A percentile compares a stretch with the other conserved stretches of the same genome.
phyloP scores from a whole-genome alignment of 2,329 filamentous ascomycete genomes.

The Penicillium sp. region DNA sequence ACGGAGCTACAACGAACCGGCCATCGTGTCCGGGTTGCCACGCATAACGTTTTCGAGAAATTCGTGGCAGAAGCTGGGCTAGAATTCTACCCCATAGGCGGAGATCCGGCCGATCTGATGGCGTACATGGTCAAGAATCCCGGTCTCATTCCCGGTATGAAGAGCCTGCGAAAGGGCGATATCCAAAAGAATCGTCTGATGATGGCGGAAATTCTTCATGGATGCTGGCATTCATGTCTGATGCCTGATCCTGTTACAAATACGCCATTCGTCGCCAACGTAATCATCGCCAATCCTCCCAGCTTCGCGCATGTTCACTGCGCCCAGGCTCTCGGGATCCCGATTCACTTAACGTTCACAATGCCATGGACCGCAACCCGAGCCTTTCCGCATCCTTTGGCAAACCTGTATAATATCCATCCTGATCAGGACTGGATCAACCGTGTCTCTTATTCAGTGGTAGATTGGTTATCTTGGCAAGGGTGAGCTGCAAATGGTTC shows the following conservation, averaged over 20 bases:
- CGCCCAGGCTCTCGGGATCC: conserved; percentile 75
- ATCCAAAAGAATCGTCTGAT: conserved; percentile 73
- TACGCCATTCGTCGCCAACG: conserved; percentile 76
- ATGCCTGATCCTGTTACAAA: conserved; percentile 57
- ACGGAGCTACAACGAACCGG: conserved; percentile 68
- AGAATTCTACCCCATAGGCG: conserved; percentile 75
- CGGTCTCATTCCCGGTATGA: conserved; percentile 79
- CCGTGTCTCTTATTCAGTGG: background rate
- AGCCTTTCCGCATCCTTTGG: conserved; percentile 80
- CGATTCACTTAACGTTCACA: conserved; percentile 84
- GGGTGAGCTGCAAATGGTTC: conserved; percentile 49
- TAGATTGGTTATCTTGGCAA: background rate
- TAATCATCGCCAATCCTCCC: conserved; percentile 79
- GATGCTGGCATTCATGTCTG: conserved; percentile 83
- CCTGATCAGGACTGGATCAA: background rate
- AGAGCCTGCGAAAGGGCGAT: conserved; percentile 75
- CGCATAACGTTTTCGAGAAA: conserved; percentile 68
- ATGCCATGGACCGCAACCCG: conserved; percentile 90
- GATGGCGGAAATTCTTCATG: conserved; percentile 75
- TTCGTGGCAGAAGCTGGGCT: conserved; percentile 73
- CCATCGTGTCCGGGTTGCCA: conserved; percentile 73
- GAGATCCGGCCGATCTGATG: conserved; percentile 74
- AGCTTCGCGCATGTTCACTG: conserved; percentile 77
- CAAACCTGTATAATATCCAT: conserved; percentile 53
- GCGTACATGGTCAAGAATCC: conserved; percentile 91